Conservation (phyloP, 805 yeast species). For the Tanozyma kutaoensis region DNA sequence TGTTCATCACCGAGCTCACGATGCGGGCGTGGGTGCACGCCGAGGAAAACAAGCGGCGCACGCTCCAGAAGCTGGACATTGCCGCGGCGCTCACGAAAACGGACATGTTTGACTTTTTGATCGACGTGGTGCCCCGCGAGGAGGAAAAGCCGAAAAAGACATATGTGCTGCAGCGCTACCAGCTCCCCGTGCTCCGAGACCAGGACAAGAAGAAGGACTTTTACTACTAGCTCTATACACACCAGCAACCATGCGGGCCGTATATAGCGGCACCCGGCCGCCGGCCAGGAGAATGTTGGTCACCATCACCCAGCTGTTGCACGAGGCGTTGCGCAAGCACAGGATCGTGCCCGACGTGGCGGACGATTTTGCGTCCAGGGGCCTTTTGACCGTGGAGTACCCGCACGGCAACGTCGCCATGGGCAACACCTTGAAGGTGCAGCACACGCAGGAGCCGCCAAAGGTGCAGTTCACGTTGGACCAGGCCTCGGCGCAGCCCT, state of each 20-base stretch:
- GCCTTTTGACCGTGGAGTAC: conserved; percentile 52
- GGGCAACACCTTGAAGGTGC: conserved; percentile 60
- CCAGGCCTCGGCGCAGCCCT: conserved; percentile 22
- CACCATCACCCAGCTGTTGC: conserved; percentile 42
- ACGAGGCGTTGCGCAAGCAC: conserved; percentile 35
- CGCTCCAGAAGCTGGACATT: conserved; percentile 86
- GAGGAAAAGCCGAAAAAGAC: too few relatives aligned
- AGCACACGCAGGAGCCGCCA: conserved; percentile 60
- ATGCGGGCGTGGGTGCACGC: conserved; percentile 99
- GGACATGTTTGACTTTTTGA: conserved; percentile 94
- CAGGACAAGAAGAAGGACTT: too few relatives aligned
- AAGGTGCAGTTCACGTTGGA: conserved; percentile 48
- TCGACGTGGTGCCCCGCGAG: conserved; percentile 91
- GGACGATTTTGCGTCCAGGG: conserved; percentile 35
- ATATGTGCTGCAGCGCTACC: too few relatives aligned
- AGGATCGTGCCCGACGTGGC: conserved; percentile 40
- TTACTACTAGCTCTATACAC: too few relatives aligned
- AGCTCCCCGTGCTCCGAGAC: too few relatives aligned
- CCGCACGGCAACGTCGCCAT: conserved; percentile 46
- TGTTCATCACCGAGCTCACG: conserved; percentile 90
- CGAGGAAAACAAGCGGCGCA: conserved; percentile 88
- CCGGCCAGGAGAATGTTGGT: conserved; percentile 29
- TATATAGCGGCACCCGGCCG: too few relatives aligned
- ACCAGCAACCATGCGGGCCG: too few relatives aligned
- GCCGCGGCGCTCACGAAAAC: conserved; percentile 90